A percentile compares a stretch with the other conserved stretches of the same genome.
These are phyloP conservation scores for Astraeus odoratus DNA, from an alignment of 768 basidiomycete genomes.

Conservation along the genomic window DNA sequence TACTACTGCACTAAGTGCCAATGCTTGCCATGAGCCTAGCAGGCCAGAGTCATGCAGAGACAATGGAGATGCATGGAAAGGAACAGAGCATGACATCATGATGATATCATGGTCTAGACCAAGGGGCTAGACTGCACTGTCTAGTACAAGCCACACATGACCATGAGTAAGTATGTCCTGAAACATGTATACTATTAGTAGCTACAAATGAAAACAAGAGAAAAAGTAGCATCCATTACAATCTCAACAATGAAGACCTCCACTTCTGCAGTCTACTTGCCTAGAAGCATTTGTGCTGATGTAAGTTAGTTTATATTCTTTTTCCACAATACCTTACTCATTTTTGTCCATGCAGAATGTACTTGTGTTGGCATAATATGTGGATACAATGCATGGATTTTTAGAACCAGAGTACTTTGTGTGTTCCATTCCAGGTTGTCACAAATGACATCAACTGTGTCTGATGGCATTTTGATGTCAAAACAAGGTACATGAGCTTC, in stretches of 20 bases:
- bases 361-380: slow-evolving; percentile 18
- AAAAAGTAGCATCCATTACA: too few species aligned
- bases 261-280: slow-evolving; percentile 5
- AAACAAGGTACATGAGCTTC: slow-evolving; percentile 41
- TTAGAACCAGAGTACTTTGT: slow-evolving; percentile 24
- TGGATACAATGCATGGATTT: slow-evolving; percentile 28
- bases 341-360: slow-evolving; percentile 19
- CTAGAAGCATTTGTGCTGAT: slow-evolving; percentile 19
- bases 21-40: too few species aligned
- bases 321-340: slow-evolving; percentile 22
- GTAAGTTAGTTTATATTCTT: slow-evolving; percentile 16
- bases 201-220: too few species aligned
- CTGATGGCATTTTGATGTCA: slow-evolving; percentile 28
- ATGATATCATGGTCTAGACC: too few species aligned
- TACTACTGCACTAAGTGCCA: too few species aligned
- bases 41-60: too few species aligned
- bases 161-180: too few species aligned
- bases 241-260: neutral
- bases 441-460: slow-evolving; percentile 27
- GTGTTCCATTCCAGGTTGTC: slow-evolving; percentile 19
- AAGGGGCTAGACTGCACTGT: too few species aligned
- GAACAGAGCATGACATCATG: too few species aligned
- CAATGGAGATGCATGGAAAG: too few species aligned
- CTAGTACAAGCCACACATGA: too few species aligned
- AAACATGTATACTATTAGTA: too few species aligned